Evolutionary conservation across 2,329 filamentous ascomycete species (phyloP), one percentile per base, ranked within the genome.

Genomic region (Cordyceps tenuipes): DNA sequence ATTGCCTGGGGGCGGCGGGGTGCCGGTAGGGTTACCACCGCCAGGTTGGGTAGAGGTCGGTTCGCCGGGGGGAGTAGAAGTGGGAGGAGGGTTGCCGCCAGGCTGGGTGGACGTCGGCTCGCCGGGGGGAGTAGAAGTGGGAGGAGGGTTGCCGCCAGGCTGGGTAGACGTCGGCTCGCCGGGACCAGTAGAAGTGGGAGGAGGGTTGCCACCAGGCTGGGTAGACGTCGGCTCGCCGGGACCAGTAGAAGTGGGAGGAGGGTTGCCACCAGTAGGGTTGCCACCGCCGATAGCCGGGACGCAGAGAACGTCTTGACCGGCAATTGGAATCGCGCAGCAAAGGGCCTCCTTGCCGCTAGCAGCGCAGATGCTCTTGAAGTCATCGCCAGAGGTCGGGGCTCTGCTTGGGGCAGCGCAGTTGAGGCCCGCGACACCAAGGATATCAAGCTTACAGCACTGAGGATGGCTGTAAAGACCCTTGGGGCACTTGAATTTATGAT

Each of bases 301-400:
- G 52, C 59, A 61, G 26, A 61, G 59, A 56, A 61, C 23, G 17
- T 31, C 52, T 23, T 55, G 41, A 2, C 26, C 41, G 29, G 41
- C 65, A 34, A 83, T 72, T 26, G 80, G 80, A 21, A 83, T 62
- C 36, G 76, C 66, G 65, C 81, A 83, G 76, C 81, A 83, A 67
- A 77, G 78, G 56, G 79, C 79, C 60, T 75, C 75, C 70, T 81
- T 78, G 62, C 79, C 79, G 15, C 71, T 68, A 10, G 64, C 70
- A 10, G 77, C 57, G 67, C 79, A 82, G 63, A 74, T 71, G 36
- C 69, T 12, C 15, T 23, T 43, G 36, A 61, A 61, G 51, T 50
- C 44, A 34, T 29, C 19, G 12, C 36, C 52, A 39, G 39, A 48
- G 23, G 46, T 56, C 9, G 52, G 53, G 1, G 26, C 21, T 15